Percentiles rank a stretch among this genome's conserved stretches.
Evolutionary conservation across 208 protist species (phyloP).

Genomic region (Kentomonas sorsogonicus): DNA sequence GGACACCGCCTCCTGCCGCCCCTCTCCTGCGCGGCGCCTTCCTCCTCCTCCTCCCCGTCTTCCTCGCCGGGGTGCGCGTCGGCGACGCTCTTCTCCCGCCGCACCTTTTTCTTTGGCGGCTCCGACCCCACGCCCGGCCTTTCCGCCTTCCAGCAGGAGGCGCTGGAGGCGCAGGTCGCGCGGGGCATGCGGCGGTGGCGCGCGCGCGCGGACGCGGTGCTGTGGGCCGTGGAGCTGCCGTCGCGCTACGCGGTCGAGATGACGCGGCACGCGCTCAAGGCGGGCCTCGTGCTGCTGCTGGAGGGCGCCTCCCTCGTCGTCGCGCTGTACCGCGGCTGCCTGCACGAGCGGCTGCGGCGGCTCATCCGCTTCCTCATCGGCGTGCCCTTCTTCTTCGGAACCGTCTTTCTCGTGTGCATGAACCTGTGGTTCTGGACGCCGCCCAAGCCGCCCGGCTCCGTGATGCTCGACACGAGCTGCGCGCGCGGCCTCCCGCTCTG

Average conservation of each 20-base stretch:
- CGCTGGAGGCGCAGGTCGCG: too few species aligned
- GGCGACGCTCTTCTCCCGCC: too few species aligned
- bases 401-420: constrained; percentile 34
- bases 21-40: too few species aligned
- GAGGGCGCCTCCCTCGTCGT: constrained; percentile 17
- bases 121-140: too few species aligned
- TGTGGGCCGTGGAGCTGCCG: constrained; percentile 16
- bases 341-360: constrained; percentile 25
- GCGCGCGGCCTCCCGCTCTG: constrained; percentile 18
- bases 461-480: constrained; percentile 30
- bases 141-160: too few species aligned
- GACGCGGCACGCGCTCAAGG: constrained; percentile 8
- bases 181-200: not conserved
- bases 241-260: constrained; percentile 4
- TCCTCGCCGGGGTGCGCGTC: too few species aligned
- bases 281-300: constrained; percentile 15
- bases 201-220: not conserved
- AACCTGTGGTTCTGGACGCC: constrained; percentile 25
- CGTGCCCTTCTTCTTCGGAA: constrained; percentile 21
- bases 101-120: too few species aligned
- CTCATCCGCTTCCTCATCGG: constrained; percentile 33
- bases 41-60: too few species aligned
- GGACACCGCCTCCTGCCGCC: too few species aligned
- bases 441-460: constrained; percentile 9
- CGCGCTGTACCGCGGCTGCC: constrained; percentile 27